Evolutionary conservation across 2,329 filamentous ascomycete species (phyloP).

Genomic region (Cladosporium oxysporum): DNA sequence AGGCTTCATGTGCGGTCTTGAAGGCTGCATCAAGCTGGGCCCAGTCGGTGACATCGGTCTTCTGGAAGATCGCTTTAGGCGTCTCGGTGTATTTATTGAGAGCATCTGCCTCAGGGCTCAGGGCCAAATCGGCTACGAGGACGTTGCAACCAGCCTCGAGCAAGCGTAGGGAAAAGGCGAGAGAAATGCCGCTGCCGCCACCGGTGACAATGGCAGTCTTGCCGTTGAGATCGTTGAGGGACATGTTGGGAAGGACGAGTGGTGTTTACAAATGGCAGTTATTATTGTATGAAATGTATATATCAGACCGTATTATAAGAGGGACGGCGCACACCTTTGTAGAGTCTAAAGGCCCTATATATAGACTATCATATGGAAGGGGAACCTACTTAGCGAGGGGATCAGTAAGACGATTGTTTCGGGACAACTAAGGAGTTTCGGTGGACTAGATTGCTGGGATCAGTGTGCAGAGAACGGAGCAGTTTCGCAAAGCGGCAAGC

Average conservation of each 20-base stretch:
- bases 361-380: not conserved
- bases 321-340: not conserved
- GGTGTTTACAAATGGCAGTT: not conserved
- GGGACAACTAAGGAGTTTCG: not conserved
- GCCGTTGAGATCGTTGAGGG: constrained; percentile 35
- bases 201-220: constrained; percentile 48
- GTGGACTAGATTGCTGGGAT: constrained; percentile 2
- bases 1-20: constrained; percentile 45
- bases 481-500: constrained; percentile 13
- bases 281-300: not conserved
- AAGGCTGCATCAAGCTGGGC: constrained; percentile 50
- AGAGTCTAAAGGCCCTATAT: not conserved
- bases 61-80: constrained; percentile 41
- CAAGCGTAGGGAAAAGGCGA: constrained; percentile 10
- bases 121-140: constrained; percentile 46
- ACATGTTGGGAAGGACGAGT: not conserved
- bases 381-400: not conserved
- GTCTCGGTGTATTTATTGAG: constrained; percentile 8
- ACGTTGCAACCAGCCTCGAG: constrained; percentile 36
- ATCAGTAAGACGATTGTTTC: constrained; percentile 15
- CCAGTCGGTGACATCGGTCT: constrained; percentile 53
- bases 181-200: constrained; percentile 36
- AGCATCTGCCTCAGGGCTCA: constrained; percentile 43
- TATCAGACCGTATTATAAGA: not conserved
- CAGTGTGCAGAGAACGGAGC: constrained; percentile 7